Evolutionary conservation across 2,329 filamentous ascomycete genomes (phyloP), one percentile per base, ranked within the genome.

Genomic region (Penicillium expansum): DNA sequence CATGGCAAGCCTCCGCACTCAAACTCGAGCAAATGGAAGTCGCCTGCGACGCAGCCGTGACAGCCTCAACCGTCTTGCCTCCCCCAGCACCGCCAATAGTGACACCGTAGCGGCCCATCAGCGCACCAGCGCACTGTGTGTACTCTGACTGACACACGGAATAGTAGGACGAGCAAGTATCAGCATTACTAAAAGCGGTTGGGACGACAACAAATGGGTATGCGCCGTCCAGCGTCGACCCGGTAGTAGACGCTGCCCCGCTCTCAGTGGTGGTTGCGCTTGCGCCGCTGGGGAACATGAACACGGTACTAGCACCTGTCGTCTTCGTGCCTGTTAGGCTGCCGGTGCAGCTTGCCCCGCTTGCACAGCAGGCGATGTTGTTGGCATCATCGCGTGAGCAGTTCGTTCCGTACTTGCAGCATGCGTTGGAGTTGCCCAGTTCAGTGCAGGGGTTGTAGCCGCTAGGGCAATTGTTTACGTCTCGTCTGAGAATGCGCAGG

Each of bases 301-400:
- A 76, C 48, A 66, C 70, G 55, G 62, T 66, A 47, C 62, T 50
- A 16, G 67, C 63, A 5, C 63, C 63, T 2, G 60, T 59, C 1
- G 61, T 56, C 4, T 58, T 64, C 1, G 68, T 58, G 2, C 65
- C 71, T 0, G 75, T 71, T 10, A 86, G 76, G 9, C 76, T 79
- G 2, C 85, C 85, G 0, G 84, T 86, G 66, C 85, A 87, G 29
- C 74, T 79, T 14, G 81, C 80, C 49, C 81, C 79, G 27, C 72
- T 76, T 0, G 83, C 83, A 71, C 85, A 87, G 76, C 85, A 87
- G 24, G 84, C 85, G 52, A 86, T 80, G 59, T 85, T 77, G 52
- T 83, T 78, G 37, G 78, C 81, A 39, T 72, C 71, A 70, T 87
- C 85, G 49, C 79, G 77, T 41, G 80, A 79, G 73, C 85, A 87